A percentile compares a stretch with the other conserved stretches of the same genome.
These are phyloP conservation scores for Globisporangium takayamanum DNA, from an alignment of 352 stramenopile species.

Conservation along the genomic window DNA sequence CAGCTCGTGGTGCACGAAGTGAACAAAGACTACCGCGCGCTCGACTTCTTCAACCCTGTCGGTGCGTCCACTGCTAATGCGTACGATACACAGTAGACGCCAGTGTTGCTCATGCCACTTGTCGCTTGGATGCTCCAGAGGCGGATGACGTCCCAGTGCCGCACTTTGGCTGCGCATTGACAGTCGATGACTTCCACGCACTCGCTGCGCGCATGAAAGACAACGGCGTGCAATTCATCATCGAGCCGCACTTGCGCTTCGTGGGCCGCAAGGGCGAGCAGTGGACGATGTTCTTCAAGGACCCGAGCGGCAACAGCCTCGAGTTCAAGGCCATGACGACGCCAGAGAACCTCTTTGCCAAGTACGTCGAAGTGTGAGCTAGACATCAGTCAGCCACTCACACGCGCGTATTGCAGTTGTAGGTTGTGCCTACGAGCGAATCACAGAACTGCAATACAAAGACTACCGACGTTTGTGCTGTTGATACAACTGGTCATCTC, in stretches of 20 bases:
- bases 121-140: constrained; percentile 39
- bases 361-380: constrained; percentile 85
- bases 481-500: too few relatives aligned
- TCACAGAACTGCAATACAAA: too few relatives aligned
- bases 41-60: constrained; percentile 96
- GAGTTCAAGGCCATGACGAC: constrained; percentile 99
- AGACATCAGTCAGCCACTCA: too few relatives aligned
- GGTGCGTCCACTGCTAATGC: constrained; percentile 19
- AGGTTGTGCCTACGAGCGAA: too few relatives aligned
- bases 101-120: not conserved
- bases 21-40: constrained; percentile 86
- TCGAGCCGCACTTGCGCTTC: constrained; percentile 95
- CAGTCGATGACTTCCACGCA: constrained; percentile 89
- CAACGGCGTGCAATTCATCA: constrained; percentile 90
- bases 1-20: constrained; percentile 90
- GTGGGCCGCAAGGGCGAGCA: constrained; percentile 93
- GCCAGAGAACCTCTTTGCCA: constrained; percentile 96
- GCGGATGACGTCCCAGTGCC: constrained; percentile 96
- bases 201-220: constrained; percentile 80
- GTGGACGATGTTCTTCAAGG: constrained; percentile 99
- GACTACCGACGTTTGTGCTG: too few relatives aligned
- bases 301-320: constrained; percentile 95
- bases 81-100: too few relatives aligned
- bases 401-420: too few relatives aligned
- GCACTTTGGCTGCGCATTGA: constrained; percentile 93